phyloP scores from a whole-genome alignment of 305 asterid genomes.

The Solanum hybrid region DNA sequence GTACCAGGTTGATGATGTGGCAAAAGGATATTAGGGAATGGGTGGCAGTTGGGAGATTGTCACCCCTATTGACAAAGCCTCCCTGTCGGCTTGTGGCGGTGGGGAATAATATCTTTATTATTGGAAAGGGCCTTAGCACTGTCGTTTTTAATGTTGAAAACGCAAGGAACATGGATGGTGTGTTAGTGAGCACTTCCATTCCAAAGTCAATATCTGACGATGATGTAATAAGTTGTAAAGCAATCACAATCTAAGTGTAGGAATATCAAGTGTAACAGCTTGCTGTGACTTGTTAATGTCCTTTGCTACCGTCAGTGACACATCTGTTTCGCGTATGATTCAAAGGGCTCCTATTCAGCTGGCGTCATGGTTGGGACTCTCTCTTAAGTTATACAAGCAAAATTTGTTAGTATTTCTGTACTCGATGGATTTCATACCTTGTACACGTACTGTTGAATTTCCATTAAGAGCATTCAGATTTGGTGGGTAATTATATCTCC shows the following conservation, averaged over 20 bases:
- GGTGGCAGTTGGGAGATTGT: conserved; percentile 43
- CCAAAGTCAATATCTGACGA: conserved; percentile 30
- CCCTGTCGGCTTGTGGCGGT: conserved; percentile 57
- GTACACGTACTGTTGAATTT: background rate
- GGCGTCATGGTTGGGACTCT: background rate
- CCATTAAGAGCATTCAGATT: background rate
- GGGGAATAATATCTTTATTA: conserved; percentile 51
- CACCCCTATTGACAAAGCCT: conserved; percentile 30
- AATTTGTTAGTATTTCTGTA: background rate
- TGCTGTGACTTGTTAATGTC: background rate
- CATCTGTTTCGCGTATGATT: background rate
- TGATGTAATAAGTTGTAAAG: conserved; percentile 58
- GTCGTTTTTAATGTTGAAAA: conserved; percentile 45
- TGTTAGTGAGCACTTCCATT: conserved; percentile 38
- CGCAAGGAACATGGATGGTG: conserved; percentile 31
- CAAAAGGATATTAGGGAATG: conserved; percentile 39
- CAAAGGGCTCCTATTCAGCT: background rate
- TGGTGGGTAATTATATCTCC: background rate
- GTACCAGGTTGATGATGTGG: conserved; percentile 69
- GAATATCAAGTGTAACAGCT: background rate
- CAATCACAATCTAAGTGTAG: conserved; percentile 34
- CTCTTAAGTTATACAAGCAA: background rate
- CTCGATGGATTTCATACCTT: background rate
- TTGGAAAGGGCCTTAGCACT: conserved; percentile 66
- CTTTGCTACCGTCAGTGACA: background rate